Evolutionary conservation across 2,329 filamentous ascomycete species (phyloP).

Genomic region (Hypoxylon sp.): DNA sequence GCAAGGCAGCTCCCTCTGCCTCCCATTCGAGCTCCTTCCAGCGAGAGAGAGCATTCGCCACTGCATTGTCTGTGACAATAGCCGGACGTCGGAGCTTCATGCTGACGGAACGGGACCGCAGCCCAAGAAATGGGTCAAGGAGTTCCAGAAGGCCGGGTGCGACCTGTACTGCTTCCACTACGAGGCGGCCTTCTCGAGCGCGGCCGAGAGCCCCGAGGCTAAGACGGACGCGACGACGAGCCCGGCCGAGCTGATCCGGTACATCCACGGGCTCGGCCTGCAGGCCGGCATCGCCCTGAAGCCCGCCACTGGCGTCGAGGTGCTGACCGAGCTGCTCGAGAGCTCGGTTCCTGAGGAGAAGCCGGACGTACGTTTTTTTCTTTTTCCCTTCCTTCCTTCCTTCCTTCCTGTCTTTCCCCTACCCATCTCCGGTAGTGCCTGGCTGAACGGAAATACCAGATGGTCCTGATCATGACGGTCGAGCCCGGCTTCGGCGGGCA

Average conservation of each 20-base stretch:
- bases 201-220: slow-evolving; percentile 79
- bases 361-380: slow-evolving; percentile 76
- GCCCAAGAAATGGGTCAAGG: slow-evolving; percentile 98
- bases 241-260: slow-evolving; percentile 84
- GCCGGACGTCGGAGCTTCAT: background rate
- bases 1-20: background rate
- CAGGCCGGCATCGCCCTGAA: slow-evolving; percentile 96
- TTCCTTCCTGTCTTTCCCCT: background rate
- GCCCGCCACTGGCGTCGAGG: slow-evolving; percentile 87
- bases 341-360: slow-evolving; percentile 74
- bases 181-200: slow-evolving; percentile 90
- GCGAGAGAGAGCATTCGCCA: background rate
- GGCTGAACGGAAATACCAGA: slow-evolving; percentile 63
- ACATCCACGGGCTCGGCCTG: slow-evolving; percentile 89
- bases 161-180: slow-evolving; percentile 99
- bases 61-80: background rate
- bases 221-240: slow-evolving; percentile 75
- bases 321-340: slow-evolving; percentile 89
- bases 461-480: slow-evolving; percentile 99
- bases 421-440: background rate
- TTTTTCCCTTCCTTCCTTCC: background rate
- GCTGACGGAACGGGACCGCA: slow-evolving; percentile 48
- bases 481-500: slow-evolving; percentile 97
- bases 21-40: background rate
- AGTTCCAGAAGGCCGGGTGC: slow-evolving; percentile 92